These are phyloP conservation scores for Abrus pulchellus DNA, from an alignment of 306 rosid genomes.

Conservation along the genomic window DNA sequence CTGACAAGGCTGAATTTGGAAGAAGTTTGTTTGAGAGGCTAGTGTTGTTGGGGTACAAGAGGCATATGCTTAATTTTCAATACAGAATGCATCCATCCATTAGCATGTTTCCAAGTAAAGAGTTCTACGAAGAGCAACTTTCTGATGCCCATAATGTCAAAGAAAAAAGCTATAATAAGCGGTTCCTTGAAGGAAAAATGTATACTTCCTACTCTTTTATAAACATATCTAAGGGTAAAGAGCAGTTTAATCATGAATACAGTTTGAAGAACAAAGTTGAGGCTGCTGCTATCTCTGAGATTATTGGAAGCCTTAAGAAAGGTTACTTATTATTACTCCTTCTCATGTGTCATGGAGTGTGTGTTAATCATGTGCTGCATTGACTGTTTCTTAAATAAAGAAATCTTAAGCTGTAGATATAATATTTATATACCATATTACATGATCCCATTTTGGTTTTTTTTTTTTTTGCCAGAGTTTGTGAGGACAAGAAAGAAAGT, in stretches of 20 bases:
- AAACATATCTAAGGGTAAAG: constrained; percentile 54
- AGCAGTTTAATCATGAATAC: constrained; percentile 9
- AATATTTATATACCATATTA: not conserved
- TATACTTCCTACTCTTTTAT: constrained; percentile 51
- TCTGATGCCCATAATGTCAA: constrained; percentile 46
- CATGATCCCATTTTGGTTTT: not conserved
- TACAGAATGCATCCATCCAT: constrained; percentile 67
- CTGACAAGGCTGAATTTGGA: constrained; percentile 54
- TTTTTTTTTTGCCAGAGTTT: constrained; percentile 38
- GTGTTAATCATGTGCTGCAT: too few relatives aligned
- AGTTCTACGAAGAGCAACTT: constrained; percentile 51
- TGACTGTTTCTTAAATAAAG: not conserved
- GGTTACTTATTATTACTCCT: constrained; percentile 39
- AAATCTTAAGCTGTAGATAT: not conserved
- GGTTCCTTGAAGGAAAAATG: constrained; percentile 46
- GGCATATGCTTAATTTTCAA: constrained; percentile 53
- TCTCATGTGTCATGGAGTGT: not conserved
- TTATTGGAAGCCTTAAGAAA: constrained; percentile 57
- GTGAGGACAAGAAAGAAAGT: constrained; percentile 46
- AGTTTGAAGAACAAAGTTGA: constrained; percentile 57
- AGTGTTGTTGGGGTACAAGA: constrained; percentile 47
- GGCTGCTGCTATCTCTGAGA: constrained; percentile 58
- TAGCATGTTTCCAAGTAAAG: constrained; percentile 52
- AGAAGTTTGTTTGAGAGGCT: constrained; percentile 64
- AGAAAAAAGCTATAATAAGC: constrained; percentile 15